Conservation (phyloP, 106 monocot species). For the Chionographis japonica region DNA sequence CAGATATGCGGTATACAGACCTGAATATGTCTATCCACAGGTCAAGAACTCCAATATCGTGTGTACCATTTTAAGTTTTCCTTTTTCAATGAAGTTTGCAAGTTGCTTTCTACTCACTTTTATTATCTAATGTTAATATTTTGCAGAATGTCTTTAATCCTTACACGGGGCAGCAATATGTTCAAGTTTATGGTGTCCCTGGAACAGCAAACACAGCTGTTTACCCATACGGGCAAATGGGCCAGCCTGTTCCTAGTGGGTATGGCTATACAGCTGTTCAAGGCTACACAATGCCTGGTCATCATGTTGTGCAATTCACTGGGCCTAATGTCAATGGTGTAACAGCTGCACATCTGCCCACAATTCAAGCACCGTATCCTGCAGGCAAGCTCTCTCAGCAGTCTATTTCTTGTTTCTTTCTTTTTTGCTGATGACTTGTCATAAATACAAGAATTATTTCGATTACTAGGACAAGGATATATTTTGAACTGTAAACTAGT, state of each 20-base stretch:
- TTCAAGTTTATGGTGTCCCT: constrained; percentile 65
- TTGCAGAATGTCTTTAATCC: constrained; percentile 57
- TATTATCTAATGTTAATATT: not conserved
- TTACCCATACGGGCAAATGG: constrained; percentile 52
- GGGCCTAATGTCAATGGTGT: constrained; percentile 52
- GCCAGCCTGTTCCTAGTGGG: constrained; percentile 41
- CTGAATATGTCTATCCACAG: constrained; percentile 73
- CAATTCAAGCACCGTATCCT: constrained; percentile 47
- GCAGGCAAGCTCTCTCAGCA: constrained; percentile 31
- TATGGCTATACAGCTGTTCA: constrained; percentile 41
- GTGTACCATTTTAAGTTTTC: not conserved
- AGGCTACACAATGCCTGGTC: constrained; percentile 46
- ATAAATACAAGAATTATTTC: not conserved
- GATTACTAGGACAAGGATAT: no score
- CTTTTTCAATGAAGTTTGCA: not conserved
- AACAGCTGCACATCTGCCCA: constrained; percentile 32
- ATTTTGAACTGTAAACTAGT: no score
- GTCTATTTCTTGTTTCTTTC: not conserved
- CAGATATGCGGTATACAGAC: constrained; percentile 30
- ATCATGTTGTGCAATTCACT: constrained; percentile 43
- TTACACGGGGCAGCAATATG: constrained; percentile 56
- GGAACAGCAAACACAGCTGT: constrained; percentile 39
- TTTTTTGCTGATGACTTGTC: not conserved
- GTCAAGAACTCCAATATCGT: constrained; percentile 26
- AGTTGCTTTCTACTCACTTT: not conserved